Base-by-base conservation (phyloP, 2,329 filamentous ascomycete genomes). In the Fusarium odoratissimum region DNA sequence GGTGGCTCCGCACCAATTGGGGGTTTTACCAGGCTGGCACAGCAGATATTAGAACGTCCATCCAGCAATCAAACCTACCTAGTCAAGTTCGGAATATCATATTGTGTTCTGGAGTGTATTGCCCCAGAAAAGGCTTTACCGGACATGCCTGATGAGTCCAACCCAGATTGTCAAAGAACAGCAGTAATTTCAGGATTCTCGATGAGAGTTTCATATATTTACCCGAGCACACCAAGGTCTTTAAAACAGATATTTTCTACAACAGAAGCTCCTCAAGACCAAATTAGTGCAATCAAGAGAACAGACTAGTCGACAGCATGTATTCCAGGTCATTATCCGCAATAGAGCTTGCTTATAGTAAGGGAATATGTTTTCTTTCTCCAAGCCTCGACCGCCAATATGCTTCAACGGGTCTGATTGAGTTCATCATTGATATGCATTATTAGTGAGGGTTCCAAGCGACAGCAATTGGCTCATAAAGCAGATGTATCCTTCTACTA, bases 1-100 rank as follows among this genome's bases (percentile, higher is more conserved):
- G 62, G 59, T 33, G 35, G 46, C 71, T 76, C 66, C 71, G 64
- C 73, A 67, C 54, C 49, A 45, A n/a, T 40, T 55, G 51, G 33
- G 51, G 40, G 48, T 14, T 54, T 33, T 25, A 40, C 46, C 42
- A 64, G 35, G 16, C 33, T 23, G 12, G 41, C 21, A 23, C 13
- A 44, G 23, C 25, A 45, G 25, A 21, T 23, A 16, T 8, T 55
- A 14, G 28, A 41, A 21, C 35, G 17, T n/a, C 16, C n/a, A 40
- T 52, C 28, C 21, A 41, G 38, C 17, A 35, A 52, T 33, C n/a
- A 37, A 52, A 33, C 12, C 44, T 30, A 6, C 12, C 13, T 41
- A 58, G 21, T 37, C 28, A 19, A 19, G 7, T 49, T 51, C 17
- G 10, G 8, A 12, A 14, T 17, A 13, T 37, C 25, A 35, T 40